Percentiles rank a stretch among this genome's conserved stretches.
Conservation (phyloP, 2,329 filamentous ascomycete genomes). For the Byssochlamys sp. region DNA sequence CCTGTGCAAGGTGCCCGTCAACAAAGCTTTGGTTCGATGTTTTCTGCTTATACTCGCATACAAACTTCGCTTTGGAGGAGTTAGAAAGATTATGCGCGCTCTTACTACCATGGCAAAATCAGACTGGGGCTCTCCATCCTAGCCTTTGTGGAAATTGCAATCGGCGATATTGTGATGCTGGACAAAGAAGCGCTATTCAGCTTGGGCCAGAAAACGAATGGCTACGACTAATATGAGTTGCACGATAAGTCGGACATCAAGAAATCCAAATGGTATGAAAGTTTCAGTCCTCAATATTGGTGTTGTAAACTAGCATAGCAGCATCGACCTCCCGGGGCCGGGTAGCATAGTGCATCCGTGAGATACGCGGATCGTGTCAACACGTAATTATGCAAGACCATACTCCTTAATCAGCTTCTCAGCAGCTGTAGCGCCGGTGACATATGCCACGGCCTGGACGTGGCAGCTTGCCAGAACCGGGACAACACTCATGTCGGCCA, state of each 20-base stretch:
- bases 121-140: no score
- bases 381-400: slow-evolving; percentile 15
- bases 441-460: slow-evolving; percentile 45
- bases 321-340: background rate
- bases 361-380: background rate
- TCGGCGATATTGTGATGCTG: no score
- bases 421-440: slow-evolving; percentile 43
- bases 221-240: background rate
- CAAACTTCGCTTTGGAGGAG: no score
- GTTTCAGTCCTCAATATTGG: background rate
- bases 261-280: background rate
- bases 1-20: no score
- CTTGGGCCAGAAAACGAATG: no score
- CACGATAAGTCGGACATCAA: background rate
- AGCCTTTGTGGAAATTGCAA: no score
- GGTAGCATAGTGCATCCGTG: background rate
- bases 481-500: slow-evolving; percentile 37
- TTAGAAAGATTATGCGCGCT: no score
- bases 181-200: no score
- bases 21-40: no score
- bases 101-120: no score
- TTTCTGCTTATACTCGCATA: no score
- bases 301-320: background rate
- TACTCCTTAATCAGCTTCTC: slow-evolving; percentile 43
- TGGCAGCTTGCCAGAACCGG: slow-evolving; percentile 40